Conservation (phyloP, 179 eudicot genomes). For the Spergularia azorica region DNA sequence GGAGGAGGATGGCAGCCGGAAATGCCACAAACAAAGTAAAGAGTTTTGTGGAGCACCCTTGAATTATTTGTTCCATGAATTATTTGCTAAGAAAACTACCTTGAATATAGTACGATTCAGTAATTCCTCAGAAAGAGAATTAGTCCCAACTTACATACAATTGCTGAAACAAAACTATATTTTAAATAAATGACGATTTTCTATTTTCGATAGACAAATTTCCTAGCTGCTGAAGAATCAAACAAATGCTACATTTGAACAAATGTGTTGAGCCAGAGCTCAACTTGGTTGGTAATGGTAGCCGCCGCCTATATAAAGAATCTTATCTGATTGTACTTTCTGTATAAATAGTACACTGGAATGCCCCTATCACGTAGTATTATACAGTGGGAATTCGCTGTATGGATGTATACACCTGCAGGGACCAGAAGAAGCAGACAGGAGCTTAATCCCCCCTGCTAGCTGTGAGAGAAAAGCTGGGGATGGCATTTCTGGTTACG, state of each 20-base stretch:
- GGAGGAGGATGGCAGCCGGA: no score
- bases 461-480: conserved; percentile 3
- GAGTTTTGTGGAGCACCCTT: no score
- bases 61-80: no score
- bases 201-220: neutral
- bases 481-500: conserved; percentile 15
- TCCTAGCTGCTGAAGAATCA: conserved; percentile 23
- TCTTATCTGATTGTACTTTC: conserved; percentile 24
- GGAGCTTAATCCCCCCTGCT: conserved; percentile 15
- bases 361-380: conserved; percentile 26
- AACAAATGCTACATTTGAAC: conserved; percentile 28
- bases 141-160: no score
- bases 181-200: neutral
- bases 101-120: no score
- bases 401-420: conserved; percentile 30
- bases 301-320: conserved; percentile 19
- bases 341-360: conserved; percentile 29
- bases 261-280: conserved; percentile 23
- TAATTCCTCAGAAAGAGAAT: no score
- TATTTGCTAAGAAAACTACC: no score
- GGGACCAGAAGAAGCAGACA: conserved; percentile 27
- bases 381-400: conserved; percentile 33
- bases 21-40: no score
- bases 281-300: neutral
- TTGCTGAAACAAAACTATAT: no score